phyloP scores from a whole-genome alignment of 2,329 filamentous ascomycete species.

The Cadophora malorum region DNA sequence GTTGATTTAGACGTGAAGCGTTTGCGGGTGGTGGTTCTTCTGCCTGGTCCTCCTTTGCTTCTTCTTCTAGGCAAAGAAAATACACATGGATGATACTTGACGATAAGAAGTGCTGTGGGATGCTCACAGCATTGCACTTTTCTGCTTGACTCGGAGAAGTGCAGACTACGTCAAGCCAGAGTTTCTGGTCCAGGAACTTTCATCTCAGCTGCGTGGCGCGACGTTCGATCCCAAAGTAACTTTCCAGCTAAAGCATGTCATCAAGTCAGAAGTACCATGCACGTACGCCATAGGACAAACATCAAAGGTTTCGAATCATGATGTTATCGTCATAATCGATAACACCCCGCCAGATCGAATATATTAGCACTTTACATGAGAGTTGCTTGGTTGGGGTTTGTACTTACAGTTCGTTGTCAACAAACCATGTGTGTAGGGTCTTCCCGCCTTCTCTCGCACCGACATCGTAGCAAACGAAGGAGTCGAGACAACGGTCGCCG shows the following conservation, averaged over 20 bases:
- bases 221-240: conserved; percentile 17
- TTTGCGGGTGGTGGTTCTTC: background rate
- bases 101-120: background rate
- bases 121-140: background rate
- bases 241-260: conserved; percentile 25
- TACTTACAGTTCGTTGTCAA: conserved; percentile 9
- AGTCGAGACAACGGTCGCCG: conserved; percentile 24
- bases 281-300: conserved; percentile 18
- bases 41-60: background rate
- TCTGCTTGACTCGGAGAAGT: conserved; percentile 7
- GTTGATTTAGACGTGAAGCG: background rate
- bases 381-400: background rate
- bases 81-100: background rate
- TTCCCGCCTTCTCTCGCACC: background rate
- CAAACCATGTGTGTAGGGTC: background rate
- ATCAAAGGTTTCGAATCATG: conserved; percentile 17
- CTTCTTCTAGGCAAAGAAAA: background rate
- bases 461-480: background rate
- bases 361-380: conserved; percentile 15
- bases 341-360: conserved; percentile 15
- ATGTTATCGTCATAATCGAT: conserved; percentile 11
- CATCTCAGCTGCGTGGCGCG: conserved; percentile 20
- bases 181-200: background rate
- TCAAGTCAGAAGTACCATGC: conserved; percentile 16
- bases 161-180: background rate